Base-by-base conservation (phyloP, 202 grass and related monocot genomes). In the Dendrocalamus latiflorus region DNA sequence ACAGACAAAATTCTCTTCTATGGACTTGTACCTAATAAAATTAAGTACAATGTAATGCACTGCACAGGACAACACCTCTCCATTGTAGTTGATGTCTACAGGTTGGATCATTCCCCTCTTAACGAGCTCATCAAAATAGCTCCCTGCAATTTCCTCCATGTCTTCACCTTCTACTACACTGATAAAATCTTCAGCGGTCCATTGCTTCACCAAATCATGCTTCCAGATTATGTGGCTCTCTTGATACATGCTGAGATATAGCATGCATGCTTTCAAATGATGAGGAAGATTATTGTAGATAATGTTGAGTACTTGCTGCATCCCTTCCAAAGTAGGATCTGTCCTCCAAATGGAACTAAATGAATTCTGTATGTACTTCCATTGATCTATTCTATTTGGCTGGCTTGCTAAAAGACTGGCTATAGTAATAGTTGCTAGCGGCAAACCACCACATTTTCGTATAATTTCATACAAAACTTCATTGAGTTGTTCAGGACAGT, bases 101-200 rank as follows among this genome's bases (percentile, higher is more conserved):
- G 84, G 84, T 55, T 81, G 68, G 36, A 81, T 64, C 60, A 86
- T 14, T n/a, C n/a, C n/a, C n/a, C n/a, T n/a, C n/a, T n/a, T n/a
- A n/a, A n/a, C n/a, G n/a, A n/a, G n/a, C n/a, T n/a, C n/a, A n/a
- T n/a, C n/a, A n/a, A n/a, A n/a, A n/a, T n/a, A n/a, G n/a, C n/a
- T n/a, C n/a, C n/a, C n/a, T n/a, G n/a, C n/a, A n/a, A n/a, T n/a
- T n/a, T n/a, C n/a, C n/a, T n/a, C n/a, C n/a, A n/a, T n/a, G n/a
- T n/a, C n/a, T n/a, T n/a, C n/a, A n/a, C n/a, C n/a, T n/a, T n/a
- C n/a, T n/a, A n/a, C n/a, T n/a, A n/a, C n/a, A n/a, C n/a, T n/a
- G n/a, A n/a, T n/a, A n/a, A n/a, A n/a, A n/a, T n/a, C n/a, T n/a
- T n/a, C n/a, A n/a, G n/a, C n/a, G n/a, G n/a, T n/a, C n/a, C n/a